Evolutionary conservation across 176 grass and related monocot species (phyloP), one percentile per base, ranked within the genome.

Genomic region (Miscanthus lutarioriparius): DNA sequence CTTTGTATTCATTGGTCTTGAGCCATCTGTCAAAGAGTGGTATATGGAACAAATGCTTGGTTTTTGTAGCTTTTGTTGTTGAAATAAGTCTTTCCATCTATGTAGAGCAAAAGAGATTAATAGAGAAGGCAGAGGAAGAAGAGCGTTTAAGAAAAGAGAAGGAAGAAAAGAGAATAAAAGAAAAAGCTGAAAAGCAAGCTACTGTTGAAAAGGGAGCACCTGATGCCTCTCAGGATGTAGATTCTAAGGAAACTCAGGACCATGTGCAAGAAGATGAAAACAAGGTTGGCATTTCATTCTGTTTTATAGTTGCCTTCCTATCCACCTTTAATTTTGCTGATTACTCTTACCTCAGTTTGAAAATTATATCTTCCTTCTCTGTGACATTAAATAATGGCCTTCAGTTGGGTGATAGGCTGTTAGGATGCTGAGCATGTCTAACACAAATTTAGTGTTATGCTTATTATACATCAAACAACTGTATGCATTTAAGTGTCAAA

Each of bases 91-190:
- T 67, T 32, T 81, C 11, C 27, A 35, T 89, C 53, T 81, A 22
- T 82, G 25, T 83, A 99, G 93, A 99, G 38, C 93, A 99, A 87
- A 99, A 99, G 86, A 92, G 70, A 75, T 84, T 89, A 47, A 96
- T 99, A 89, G 93, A 99, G 66, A 92, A 99, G 49, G 96, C 88
- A 72, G 91, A 99, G 83, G 87, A 95, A 64, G 93, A 91, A 90
- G 96, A 94, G 28, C 90, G 79, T 1, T 64, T 93, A 88, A 92
- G 80, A 71, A 99, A 96, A 90, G 96, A 99, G 67, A 88, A 90
- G 56, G 96, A 99, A 87, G 89, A 99, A 91, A 94, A 94, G 78
- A 94, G 75, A 78, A 78, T 92, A 33, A 99, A 94, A 88, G 93
- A 93, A 88, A 91, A 94, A 82, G 89, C 88, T 69, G 91, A 92